Evolutionary conservation across 805 yeast genomes (phyloP).

Genomic region (Wickerhamomyces pijperi): DNA sequence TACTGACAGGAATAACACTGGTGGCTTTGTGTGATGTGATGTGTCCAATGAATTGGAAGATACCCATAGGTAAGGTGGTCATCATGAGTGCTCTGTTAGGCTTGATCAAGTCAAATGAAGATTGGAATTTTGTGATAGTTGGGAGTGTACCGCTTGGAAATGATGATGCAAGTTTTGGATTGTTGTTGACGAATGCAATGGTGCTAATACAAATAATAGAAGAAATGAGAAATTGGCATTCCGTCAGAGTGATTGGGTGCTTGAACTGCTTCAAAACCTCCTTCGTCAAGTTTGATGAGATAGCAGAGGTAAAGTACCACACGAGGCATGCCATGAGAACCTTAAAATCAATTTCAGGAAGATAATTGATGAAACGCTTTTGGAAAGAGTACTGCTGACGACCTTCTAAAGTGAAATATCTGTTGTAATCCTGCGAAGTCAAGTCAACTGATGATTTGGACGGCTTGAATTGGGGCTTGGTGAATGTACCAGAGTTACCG

Average conservation of each 20-base stretch:
- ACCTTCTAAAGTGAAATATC: slow-evolving; percentile 14
- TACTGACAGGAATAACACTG: slow-evolving; percentile 80
- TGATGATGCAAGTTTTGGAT: slow-evolving; percentile 15
- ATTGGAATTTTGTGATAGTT: slow-evolving; percentile 21
- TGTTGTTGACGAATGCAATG: slow-evolving; percentile 27
- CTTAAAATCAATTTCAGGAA: slow-evolving; percentile 28
- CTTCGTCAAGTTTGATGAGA: slow-evolving; percentile 76
- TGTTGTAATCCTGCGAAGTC: slow-evolving; percentile 14
- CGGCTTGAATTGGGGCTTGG: slow-evolving; percentile 10
- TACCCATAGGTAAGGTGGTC: slow-evolving; percentile 88
- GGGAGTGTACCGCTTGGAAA: slow-evolving; percentile 46
- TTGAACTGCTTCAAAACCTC: slow-evolving; percentile 56
- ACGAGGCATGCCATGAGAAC: slow-evolving; percentile 46
- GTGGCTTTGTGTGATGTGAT: slow-evolving; percentile 90
- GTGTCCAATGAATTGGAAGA: slow-evolving; percentile 88
- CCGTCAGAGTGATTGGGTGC: slow-evolving; percentile 83
- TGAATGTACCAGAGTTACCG: neutral
- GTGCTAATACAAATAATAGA: slow-evolving; percentile 44
- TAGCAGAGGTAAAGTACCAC: slow-evolving; percentile 77
- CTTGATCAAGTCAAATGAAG: slow-evolving; percentile 31
- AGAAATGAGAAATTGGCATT: slow-evolving; percentile 74
- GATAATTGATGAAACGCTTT: slow-evolving; percentile 5
- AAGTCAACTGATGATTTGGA: slow-evolving; percentile 17
- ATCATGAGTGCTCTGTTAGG: slow-evolving; percentile 43
- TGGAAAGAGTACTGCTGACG: slow-evolving; percentile 5